These are phyloP conservation scores for Paxillus ammoniavirescens DNA, from an alignment of 768 basidiomycete species.

Conservation along the genomic window DNA sequence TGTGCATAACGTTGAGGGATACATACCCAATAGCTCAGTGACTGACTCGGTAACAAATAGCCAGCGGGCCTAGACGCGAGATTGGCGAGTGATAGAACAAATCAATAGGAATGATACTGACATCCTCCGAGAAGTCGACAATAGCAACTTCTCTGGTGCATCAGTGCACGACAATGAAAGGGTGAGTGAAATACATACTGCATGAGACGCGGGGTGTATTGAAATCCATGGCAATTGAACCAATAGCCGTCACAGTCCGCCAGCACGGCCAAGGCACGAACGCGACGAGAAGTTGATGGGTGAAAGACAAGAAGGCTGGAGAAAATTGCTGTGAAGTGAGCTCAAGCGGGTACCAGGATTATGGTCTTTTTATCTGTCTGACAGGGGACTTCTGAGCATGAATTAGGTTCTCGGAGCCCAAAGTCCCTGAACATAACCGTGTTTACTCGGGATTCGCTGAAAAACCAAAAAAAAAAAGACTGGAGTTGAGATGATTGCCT, in stretches of 20 bases:
- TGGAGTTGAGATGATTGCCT: conserved; percentile 2
- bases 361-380: conserved; percentile 17
- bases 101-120: conserved; percentile 25
- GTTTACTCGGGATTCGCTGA: not conserved
- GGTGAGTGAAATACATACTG: conserved; percentile 48
- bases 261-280: not conserved
- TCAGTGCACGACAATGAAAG: conserved; percentile 8
- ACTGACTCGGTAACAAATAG: conserved; percentile 66
- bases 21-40: conserved; percentile 57
- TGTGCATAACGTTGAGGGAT: not conserved
- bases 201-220: conserved; percentile 69
- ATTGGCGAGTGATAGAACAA: conserved; percentile 1
- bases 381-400: conserved; percentile 3
- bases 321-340: not conserved
- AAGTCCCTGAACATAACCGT: conserved; percentile 12
- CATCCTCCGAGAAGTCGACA: conserved; percentile 77
- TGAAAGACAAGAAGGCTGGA: not conserved
- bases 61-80: conserved; percentile 54
- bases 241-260: not conserved
- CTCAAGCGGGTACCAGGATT: not conserved
- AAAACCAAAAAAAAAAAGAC: conserved; percentile 8
- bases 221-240: conserved; percentile 35
- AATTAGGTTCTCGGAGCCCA: conserved; percentile 16
- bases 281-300: not conserved
- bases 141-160: conserved; percentile 56